phyloP scores from a whole-genome alignment of 495 filamentous ascomycete species.

The Poronia punctata region DNA sequence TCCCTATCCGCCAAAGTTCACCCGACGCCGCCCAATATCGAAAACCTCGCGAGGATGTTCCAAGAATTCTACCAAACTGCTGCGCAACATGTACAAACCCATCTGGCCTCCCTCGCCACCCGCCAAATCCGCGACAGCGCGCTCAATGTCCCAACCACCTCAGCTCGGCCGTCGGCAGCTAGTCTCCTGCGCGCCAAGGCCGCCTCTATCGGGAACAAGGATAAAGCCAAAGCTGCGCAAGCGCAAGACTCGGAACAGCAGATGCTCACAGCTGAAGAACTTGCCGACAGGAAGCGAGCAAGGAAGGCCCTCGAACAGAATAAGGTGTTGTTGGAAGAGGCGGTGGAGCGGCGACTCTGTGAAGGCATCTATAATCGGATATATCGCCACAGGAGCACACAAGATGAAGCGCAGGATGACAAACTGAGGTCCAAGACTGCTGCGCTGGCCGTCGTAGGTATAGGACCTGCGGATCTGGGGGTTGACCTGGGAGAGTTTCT shows the following conservation, averaged over 20 bases:
- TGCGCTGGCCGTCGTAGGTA: conserved; percentile 81
- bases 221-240: conserved; percentile 27
- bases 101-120: conserved; percentile 75
- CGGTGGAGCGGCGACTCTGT: conserved; percentile 81
- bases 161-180: conserved; percentile 45
- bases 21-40: conserved; percentile 72
- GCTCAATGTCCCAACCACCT: conserved; percentile 38
- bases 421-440: conserved; percentile 93
- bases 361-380: conserved; percentile 80
- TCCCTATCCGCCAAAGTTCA: conserved; percentile 84
- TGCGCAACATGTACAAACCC: conserved; percentile 75
- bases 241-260: conserved; percentile 57
- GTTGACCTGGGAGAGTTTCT: conserved; percentile 57
- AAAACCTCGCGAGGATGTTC: conserved; percentile 77
- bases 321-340: conserved; percentile 74
- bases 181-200: conserved; percentile 46
- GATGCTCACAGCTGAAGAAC: conserved; percentile 86
- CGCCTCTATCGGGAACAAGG: conserved; percentile 41
- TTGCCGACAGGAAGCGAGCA: conserved; percentile 69
- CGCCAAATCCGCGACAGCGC: conserved; percentile 61
- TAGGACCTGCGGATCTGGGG: conserved; percentile 79
- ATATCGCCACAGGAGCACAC: conserved; percentile 83
- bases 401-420: conserved; percentile 93
- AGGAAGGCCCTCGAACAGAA: conserved; percentile 71
- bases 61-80: conserved; percentile 91